phyloP scores from a whole-genome alignment of 352 stramenopile genomes.

The Globisporangium carolinianum region DNA sequence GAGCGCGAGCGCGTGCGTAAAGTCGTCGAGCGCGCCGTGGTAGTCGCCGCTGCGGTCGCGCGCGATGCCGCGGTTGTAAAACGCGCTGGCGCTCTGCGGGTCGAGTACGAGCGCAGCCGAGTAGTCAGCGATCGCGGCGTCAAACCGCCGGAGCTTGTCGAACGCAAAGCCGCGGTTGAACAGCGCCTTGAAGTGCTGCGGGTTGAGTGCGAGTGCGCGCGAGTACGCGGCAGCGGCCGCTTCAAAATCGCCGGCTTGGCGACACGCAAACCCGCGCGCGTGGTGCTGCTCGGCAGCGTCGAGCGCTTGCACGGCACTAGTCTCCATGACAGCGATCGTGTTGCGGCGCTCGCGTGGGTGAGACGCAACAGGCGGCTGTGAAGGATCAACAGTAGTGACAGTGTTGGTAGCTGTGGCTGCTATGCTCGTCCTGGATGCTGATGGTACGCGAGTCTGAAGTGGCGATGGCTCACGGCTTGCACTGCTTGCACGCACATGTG shows the following conservation, averaged over 20 bases:
- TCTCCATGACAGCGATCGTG: slow-evolving; percentile 25
- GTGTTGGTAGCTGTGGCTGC: neutral
- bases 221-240: slow-evolving; percentile 76
- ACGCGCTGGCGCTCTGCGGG: slow-evolving; percentile 66
- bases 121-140: slow-evolving; percentile 75
- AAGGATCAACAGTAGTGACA: neutral
- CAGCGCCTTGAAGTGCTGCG: slow-evolving; percentile 80
- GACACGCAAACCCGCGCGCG: slow-evolving; percentile 53
- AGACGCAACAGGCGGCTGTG: neutral
- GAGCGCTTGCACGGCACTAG: neutral
- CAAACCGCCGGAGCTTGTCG: slow-evolving; percentile 76
- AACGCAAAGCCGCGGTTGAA: slow-evolving; percentile 87
- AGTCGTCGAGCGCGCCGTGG: slow-evolving; percentile 71
- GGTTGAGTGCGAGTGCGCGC: slow-evolving; percentile 62
- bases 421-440: neutral
- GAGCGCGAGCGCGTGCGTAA: slow-evolving; percentile 72
- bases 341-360: slow-evolving; percentile 9
- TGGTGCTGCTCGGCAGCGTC: slow-evolving; percentile 52
- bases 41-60: slow-evolving; percentile 82
- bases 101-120: slow-evolving; percentile 59
- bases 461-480: neutral
- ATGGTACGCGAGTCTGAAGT: neutral
- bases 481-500: no score
- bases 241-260: slow-evolving; percentile 80
- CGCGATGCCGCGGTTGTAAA: slow-evolving; percentile 83